Evolutionary conservation across 805 yeast species (phyloP).

Genomic region (Saccharomyces eubayanus): DNA sequence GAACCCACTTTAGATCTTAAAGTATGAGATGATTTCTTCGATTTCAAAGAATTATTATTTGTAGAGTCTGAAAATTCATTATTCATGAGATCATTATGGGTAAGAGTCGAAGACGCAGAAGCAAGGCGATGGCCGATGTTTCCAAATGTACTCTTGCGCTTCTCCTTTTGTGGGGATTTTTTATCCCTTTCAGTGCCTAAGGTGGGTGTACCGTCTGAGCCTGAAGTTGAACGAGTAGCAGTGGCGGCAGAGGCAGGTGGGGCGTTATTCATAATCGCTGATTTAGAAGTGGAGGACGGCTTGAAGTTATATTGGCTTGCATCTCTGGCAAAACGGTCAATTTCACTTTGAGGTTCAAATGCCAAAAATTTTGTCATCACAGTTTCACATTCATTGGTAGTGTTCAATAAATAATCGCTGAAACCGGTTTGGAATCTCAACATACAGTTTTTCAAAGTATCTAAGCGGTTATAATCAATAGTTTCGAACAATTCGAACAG

Average conservation of each 20-base stretch:
- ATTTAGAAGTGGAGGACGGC: not conserved
- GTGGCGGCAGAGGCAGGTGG: not conserved
- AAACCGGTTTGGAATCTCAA: constrained; percentile 56
- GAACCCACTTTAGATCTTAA: constrained; percentile 70
- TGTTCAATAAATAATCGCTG: constrained; percentile 42
- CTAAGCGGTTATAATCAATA: constrained; percentile 56
- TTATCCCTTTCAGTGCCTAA: not conserved
- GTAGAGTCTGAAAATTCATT: constrained; percentile 25
- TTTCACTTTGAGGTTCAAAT: constrained; percentile 54
- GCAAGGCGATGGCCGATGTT: constrained; percentile 22
- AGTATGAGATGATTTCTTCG: constrained; percentile 31
- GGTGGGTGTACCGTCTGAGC: not conserved
- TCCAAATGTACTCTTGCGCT: constrained; percentile 24
- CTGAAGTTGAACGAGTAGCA: not conserved
- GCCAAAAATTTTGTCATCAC: constrained; percentile 59
- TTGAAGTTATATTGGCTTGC: constrained; percentile 26
- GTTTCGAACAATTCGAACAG: constrained; percentile 67
- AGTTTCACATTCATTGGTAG: constrained; percentile 46
- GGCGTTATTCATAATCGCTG: not conserved
- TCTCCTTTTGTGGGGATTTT: constrained; percentile 8
- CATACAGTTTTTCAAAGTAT: constrained; percentile 55
- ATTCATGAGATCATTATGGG: constrained; percentile 28
- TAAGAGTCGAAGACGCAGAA: constrained; percentile 22
- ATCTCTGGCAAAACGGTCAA: constrained; percentile 44
- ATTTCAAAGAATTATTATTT: constrained; percentile 26